Evolutionary conservation across 1,139 yeast genomes (phyloP), one percentile per base, ranked within the genome.

Genomic region (Zhuliangozyma blackwelliae): DNA sequence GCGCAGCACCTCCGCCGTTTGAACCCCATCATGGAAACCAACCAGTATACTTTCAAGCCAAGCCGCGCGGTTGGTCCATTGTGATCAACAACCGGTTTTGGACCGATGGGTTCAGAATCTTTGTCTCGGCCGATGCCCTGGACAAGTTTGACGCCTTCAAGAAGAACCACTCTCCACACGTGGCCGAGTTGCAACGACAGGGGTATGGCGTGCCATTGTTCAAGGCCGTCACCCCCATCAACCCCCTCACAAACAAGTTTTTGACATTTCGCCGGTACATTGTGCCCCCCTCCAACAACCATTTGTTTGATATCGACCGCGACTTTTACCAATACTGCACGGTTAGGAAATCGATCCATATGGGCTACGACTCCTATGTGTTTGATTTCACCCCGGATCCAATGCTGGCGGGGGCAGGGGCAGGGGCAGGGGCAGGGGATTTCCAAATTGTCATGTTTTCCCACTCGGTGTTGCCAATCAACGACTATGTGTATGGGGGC

Each of bases 201-300:
- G 48, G 48, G 4, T 28, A 27, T 11, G 48, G 46, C 1, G 27
- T 45, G 5, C 48, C 48, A 3, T 31, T 45, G 34, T 38, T 42
- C 32, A 43, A 39, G 36, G 46, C 36, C 10, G 34, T 34, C 7
- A 16, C 16, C 16, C 16, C 16, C 16, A 16, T 16, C 3, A 16
- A 16, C 16, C 16, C 16, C 16, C 16, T 16, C 16, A 16, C 16
- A 16, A 16, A 4, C 16, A 16, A 16, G 16, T 16, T 16, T 16
- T 16, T 16, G 16, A 16, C 16, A 4, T 16, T 16, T 16, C 16
- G 16, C 16, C 16, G 16, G 16, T 16, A 16, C 16, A 4, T 16
- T n/a, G n/a, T n/a, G n/a, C n/a, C 16, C 16, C 16, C 4, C 16
- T 4, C 16, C 16, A 4, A 4, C 4, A 16, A 16, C 16, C 16